These are phyloP conservation scores for Lachnellula cervina DNA, from an alignment of 2,329 filamentous ascomycete genomes.

Conservation along the genomic window DNA sequence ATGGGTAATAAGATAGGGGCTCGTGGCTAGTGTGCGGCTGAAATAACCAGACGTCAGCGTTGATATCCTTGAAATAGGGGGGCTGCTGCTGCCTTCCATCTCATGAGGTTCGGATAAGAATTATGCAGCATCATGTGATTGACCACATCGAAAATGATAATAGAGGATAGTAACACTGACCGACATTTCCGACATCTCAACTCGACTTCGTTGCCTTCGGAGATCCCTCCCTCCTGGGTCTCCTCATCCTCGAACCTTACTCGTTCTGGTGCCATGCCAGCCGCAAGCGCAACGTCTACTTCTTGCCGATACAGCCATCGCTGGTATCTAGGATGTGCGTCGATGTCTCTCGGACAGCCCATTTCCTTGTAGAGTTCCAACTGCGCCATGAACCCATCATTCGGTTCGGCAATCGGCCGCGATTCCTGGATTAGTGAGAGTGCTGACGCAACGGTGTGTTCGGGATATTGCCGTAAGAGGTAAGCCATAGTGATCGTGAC, in stretches of 20 bases:
- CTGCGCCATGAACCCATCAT: slow-evolving; percentile 86
- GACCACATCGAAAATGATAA: neutral
- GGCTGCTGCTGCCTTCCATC: neutral
- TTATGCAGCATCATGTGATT: neutral
- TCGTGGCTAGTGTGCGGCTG: slow-evolving; percentile 54
- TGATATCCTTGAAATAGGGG: neutral
- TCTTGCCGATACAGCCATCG: slow-evolving; percentile 67
- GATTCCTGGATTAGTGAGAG: slow-evolving; percentile 64
- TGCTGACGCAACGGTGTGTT: slow-evolving; percentile 47
- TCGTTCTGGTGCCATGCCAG: slow-evolving; percentile 72
- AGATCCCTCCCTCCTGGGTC: slow-evolving; percentile 30
- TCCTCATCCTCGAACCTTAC: slow-evolving; percentile 80
- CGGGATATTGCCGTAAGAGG: slow-evolving; percentile 64
- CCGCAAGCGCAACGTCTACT: slow-evolving; percentile 62
- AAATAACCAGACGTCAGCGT: neutral
- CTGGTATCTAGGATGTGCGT: slow-evolving; percentile 71
- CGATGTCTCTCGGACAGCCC: slow-evolving; percentile 67
- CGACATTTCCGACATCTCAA: slow-evolving; percentile 91
- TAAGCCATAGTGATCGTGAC: slow-evolving; percentile 81
- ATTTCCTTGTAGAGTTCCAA: slow-evolving; percentile 83
- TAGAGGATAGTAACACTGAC: slow-evolving; percentile 27
- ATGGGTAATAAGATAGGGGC: slow-evolving; percentile 55
- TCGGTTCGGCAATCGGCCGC: slow-evolving; percentile 79
- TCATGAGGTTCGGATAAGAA: neutral
- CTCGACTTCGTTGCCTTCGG: slow-evolving; percentile 42